phyloP scores from a whole-genome alignment of 257 asterid species.

The Solanum clarkiae region DNA sequence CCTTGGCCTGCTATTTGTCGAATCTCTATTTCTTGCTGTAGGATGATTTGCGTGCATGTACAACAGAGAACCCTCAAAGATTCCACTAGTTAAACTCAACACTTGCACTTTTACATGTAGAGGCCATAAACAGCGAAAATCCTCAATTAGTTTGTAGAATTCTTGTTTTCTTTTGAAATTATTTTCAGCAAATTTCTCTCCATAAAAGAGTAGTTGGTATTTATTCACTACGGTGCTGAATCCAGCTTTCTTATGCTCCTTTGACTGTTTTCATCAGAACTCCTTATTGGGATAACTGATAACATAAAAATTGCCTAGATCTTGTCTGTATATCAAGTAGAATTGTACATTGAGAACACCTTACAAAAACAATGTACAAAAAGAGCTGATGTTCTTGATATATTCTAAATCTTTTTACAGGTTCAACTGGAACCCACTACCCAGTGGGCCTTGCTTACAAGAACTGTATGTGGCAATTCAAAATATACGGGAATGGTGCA shows the following conservation, averaged over 20 bases:
- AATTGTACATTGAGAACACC: background rate
- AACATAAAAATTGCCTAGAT: background rate
- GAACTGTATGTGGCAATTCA: conserved; percentile 35
- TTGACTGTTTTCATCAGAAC: background rate
- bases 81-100: background rate
- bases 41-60: background rate
- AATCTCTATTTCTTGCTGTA: background rate
- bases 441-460: conserved; percentile 64
- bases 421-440: conserved; percentile 94
- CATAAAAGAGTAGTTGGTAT: background rate
- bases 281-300: background rate
- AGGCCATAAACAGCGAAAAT: background rate
- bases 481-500: conserved; percentile 84
- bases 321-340: background rate
- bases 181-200: background rate
- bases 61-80: background rate
- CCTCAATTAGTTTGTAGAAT: background rate
- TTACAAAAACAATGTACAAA: background rate
- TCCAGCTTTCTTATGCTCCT: background rate
- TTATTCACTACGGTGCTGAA: background rate
- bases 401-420: conserved; percentile 17
- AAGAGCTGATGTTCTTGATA: conserved; percentile 1
- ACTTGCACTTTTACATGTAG: background rate
- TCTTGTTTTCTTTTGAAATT: background rate
- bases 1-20: background rate